Conservation (phyloP, 257 asterid species). For the Echites panduratus region DNA sequence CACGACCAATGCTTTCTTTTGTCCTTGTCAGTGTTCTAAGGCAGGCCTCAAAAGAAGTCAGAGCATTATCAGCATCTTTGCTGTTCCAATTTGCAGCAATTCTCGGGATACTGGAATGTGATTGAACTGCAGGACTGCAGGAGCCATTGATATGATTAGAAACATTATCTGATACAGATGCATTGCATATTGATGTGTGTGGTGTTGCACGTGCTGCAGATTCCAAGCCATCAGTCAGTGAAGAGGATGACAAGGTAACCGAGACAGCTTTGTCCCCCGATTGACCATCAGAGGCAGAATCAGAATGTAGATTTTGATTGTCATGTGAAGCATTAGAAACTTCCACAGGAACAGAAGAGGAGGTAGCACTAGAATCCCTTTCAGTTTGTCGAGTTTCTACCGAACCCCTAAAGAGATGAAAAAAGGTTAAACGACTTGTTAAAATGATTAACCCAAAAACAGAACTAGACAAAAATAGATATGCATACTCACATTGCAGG, state of each 20-base stretch:
- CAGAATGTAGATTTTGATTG: slow-evolving; percentile 29
- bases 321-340: slow-evolving; percentile 24
- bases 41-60: slow-evolving; percentile 62
- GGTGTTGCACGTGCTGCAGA: slow-evolving; percentile 48
- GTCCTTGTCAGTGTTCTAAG: slow-evolving; percentile 74
- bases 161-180: slow-evolving; percentile 38
- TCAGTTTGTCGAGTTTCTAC: slow-evolving; percentile 33
- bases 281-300: slow-evolving; percentile 34
- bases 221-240: slow-evolving; percentile 52
- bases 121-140: slow-evolving; percentile 47
- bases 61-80: slow-evolving; percentile 45
- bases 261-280: slow-evolving; percentile 43
- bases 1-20: slow-evolving; percentile 78
- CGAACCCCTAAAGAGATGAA: slow-evolving; percentile 23
- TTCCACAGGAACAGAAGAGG: slow-evolving; percentile 36
- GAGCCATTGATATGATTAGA: slow-evolving; percentile 38
- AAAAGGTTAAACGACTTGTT: background rate
- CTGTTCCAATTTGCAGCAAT: slow-evolving; percentile 46
- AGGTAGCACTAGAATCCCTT: slow-evolving; percentile 28
- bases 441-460: background rate
- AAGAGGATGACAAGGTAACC: slow-evolving; percentile 46
- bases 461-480: background rate
- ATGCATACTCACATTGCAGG: slow-evolving; percentile 38
- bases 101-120: slow-evolving; percentile 45
- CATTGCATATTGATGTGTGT: slow-evolving; percentile 45